phyloP scores from a whole-genome alignment of 2,329 filamentous ascomycete species.

The Tolypocladium guangdongense region DNA sequence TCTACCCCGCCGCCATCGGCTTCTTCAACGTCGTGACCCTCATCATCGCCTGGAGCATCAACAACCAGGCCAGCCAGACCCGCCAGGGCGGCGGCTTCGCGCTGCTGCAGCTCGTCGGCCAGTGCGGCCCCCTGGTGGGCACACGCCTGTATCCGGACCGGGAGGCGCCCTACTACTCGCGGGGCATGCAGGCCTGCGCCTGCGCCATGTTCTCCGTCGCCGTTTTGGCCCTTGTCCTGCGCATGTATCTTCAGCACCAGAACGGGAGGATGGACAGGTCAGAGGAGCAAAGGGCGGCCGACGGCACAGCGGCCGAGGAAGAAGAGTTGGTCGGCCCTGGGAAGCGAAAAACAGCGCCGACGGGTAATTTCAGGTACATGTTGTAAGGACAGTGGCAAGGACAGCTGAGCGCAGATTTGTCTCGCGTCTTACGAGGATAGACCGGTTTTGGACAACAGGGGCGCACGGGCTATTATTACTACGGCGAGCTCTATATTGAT shows the following conservation, averaged over 20 bases:
- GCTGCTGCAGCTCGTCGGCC: constrained; percentile 70
- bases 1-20: constrained; percentile 69
- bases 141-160: constrained; percentile 51
- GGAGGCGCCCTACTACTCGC: constrained; percentile 50
- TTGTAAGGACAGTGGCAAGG: constrained; percentile 27
- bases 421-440: too few species aligned
- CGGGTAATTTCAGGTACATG: constrained; percentile 34
- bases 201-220: constrained; percentile 52
- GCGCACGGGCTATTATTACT: not conserved
- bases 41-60: constrained; percentile 80
- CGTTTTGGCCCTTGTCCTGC: constrained; percentile 39
- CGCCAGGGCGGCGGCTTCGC: constrained; percentile 68
- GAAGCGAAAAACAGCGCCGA: constrained; percentile 9
- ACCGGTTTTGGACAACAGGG: not conserved
- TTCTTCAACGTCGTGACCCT: constrained; percentile 80
- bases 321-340: constrained; percentile 26
- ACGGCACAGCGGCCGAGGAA: constrained; percentile 21
- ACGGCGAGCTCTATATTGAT: not conserved
- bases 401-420: not conserved
- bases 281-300: constrained; percentile 14
- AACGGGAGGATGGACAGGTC: constrained; percentile 35
- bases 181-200: constrained; percentile 52
- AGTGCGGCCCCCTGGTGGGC: constrained; percentile 65
- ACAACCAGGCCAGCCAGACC: constrained; percentile 63
- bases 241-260: constrained; percentile 38